Conservation (phyloP, 495 filamentous ascomycete species). For the Sordaria brevicollis region DNA sequence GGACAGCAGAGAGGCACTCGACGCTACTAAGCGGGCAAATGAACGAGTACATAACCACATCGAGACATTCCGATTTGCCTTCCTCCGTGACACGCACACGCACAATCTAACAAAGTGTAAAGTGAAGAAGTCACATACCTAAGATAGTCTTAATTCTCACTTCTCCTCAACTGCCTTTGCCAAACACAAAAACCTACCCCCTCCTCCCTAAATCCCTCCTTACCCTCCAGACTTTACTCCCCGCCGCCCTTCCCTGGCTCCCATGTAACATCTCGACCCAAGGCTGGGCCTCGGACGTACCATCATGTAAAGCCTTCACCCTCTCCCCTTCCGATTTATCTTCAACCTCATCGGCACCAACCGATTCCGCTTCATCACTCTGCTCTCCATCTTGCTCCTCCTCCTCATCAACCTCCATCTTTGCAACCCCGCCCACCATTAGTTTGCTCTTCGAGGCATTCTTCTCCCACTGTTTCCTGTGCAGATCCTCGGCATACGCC, state of each 20-base stretch:
- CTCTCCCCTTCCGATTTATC: constrained; percentile 7
- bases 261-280: constrained; percentile 44
- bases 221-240: constrained; percentile 44
- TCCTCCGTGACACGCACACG: neutral
- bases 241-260: constrained; percentile 36
- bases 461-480: constrained; percentile 5
- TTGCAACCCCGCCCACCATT: neutral
- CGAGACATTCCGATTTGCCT: neutral
- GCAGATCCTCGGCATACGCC: constrained; percentile 46
- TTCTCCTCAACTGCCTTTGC: neutral
- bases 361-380: constrained; percentile 9
- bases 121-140: too few relatives aligned
- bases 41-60: neutral
- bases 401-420: neutral
- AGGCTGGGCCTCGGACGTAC: constrained; percentile 21
- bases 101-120: neutral
- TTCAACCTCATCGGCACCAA: neutral
- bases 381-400: constrained; percentile 9
- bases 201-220: constrained; percentile 40
- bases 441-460: neutral
- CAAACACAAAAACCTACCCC: neutral
- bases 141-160: too few relatives aligned
- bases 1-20: neutral
- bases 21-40: neutral
- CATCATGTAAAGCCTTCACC: constrained; percentile 1